Conservation (phyloP, 2,329 filamentous ascomycete genomes). For the Aspergillus terreus region DNA sequence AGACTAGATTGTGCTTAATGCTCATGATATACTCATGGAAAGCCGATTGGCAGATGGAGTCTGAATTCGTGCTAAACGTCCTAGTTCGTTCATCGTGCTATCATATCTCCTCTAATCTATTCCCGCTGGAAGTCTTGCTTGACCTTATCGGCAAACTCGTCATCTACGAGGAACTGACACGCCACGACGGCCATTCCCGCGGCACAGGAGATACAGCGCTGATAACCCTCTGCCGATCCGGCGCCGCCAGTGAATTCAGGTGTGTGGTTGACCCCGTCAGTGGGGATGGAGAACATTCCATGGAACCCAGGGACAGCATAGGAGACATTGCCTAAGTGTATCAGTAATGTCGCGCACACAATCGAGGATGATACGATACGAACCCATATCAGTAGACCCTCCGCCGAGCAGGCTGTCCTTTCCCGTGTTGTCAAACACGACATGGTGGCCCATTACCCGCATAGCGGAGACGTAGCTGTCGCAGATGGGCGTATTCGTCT, state of each 20-base stretch:
- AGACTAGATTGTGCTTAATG: neutral
- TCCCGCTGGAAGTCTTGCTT: slow-evolving; percentile 21
- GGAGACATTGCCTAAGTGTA: slow-evolving; percentile 39
- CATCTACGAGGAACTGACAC: slow-evolving; percentile 26
- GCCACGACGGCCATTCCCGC: slow-evolving; percentile 30
- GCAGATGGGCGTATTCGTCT: slow-evolving; percentile 27
- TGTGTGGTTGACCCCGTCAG: slow-evolving; percentile 50
- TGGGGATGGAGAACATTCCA: slow-evolving; percentile 43
- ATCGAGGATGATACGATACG: neutral
- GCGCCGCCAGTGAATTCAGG: slow-evolving; percentile 51
- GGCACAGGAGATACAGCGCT: slow-evolving; percentile 34
- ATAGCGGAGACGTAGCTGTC: slow-evolving; percentile 27
- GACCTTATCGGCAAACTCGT: slow-evolving; percentile 24
- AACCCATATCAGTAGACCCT: slow-evolving; percentile 29
- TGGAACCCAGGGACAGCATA: slow-evolving; percentile 39
- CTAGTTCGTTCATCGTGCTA: neutral
- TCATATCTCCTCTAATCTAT: neutral
- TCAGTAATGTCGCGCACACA: neutral
- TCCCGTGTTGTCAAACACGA: slow-evolving; percentile 17
- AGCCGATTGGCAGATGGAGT: neutral
- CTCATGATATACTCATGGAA: neutral
- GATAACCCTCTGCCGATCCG: slow-evolving; percentile 48
- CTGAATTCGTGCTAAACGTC: neutral
- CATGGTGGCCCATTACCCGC: slow-evolving; percentile 25
- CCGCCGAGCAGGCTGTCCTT: slow-evolving; percentile 18